Evolutionary conservation across 1,284 basidiomycete genomes (phyloP), one percentile per base, ranked within the genome.

Genomic region (Trametes versicolor): DNA sequence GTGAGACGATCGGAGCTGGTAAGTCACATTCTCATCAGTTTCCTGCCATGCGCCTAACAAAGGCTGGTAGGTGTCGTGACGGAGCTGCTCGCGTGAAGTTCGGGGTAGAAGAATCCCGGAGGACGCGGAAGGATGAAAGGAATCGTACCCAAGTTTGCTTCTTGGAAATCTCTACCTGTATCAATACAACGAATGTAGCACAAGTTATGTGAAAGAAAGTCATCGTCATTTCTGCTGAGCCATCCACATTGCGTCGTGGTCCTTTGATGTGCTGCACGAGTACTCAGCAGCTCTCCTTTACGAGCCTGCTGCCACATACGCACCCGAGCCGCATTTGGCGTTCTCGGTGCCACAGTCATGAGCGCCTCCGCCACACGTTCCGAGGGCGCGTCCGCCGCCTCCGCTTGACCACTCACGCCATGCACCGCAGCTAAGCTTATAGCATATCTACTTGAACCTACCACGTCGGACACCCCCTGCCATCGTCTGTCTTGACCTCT

Each of bases 1-100:
- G 98, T 0, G 96, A 99, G 81, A 99, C 97, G 0, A 93, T 99
- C 65, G 95, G 92, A 51, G 97, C 97, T 60, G 97, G 96, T 89
- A 75, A 64, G 85, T 75, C 6, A 2, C 15, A 6, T 29, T 0
- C 3, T 23, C 1, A 19, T n/a, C 17, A 23, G 10, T 17, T 3
- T 9, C 36, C 10, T 15, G 19, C 9, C 17, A 15, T 13, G 29
- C 32, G 6, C 34, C 21, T 60, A 36, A 39, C 37, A 4, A 8
- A 27, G 2, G 7, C 10, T 4, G 3, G 10, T 23, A 58, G 57
- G 57, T 4, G 57, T 58, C 10, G 57, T 58, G 23, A 50, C 57
- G 5, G 57, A 58, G 17, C 47, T 58, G 23, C 34, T 58, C 7
- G 15, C 57, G 17, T 58, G 47, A 49, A 15, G n/a, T 3, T 5